Evolutionary conservation across 805 yeast genomes (phyloP), one percentile per base, ranked within the genome.

Genomic region (Maudiozyma bulderi): DNA sequence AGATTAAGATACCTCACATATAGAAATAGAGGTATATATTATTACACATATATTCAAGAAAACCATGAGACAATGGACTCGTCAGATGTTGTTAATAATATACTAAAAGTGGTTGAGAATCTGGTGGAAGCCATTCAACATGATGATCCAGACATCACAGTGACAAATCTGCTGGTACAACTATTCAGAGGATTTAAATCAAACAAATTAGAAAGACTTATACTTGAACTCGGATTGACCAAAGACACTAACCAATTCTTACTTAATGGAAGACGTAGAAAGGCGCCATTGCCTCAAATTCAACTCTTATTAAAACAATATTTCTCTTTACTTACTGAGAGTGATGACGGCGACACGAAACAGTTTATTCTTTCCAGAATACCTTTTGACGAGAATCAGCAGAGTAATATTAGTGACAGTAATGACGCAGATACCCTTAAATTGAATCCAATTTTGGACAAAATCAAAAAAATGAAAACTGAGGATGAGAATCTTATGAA

Each of bases 1-100:
- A 76, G 81, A 9, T 70, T 93, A 34, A 75, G 95, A 46, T 89
- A 86, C 59, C 70, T 93, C 55, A 83, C 84, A 1, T 80, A 81
- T 60, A 75, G 96, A 54, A 93, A 91, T 60, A 70, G 95, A 50
- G 96, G 95, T 0, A 74, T 87, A 56, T 73, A 87, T 33, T 76
- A 80, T 52, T 73, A 85, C 37, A 63, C 65, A 6, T 71, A 67
- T 40, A 52, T 70, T 5, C 54, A 57, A 32, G 60, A 50, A 47
- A 52, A 47, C 44, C 60, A 52, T 50, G n/a, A 52, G 43, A 8
- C 47, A 52, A 52, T 54, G 66, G 58, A 57, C 48, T 50, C 70
- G 57, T 47, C 72, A 61, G 58, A 59, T 65, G 45, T 75, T 64
- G 64, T 64, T 39, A 75, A 74, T 50, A 64, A 75, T 10, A 65